Evolutionary conservation across 345 rosid genomes (phyloP), one percentile per base, ranked within the genome.

Genomic region (Aquilaria yunnanensis): DNA sequence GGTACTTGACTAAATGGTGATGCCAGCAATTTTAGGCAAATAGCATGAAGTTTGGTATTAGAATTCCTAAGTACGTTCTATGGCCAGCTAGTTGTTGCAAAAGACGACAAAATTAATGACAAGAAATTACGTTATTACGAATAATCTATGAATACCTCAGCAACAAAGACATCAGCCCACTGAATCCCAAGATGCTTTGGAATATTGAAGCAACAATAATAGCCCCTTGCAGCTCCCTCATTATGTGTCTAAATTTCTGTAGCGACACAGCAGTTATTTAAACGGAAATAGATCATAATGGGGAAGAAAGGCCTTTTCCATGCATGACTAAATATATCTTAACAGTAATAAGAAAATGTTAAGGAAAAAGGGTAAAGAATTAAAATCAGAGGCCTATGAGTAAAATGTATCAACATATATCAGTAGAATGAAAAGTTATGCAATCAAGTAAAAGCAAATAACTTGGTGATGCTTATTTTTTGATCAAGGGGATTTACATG

Each of bases 141-240:
- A 23, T 23, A 23, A 23, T 23, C 34, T 58, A 49, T 65, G 29
- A 62, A 75, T 73, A 90, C 98, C 96, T 86, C 58, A 93, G 77
- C 31, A 93, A 61, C 60, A 93, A 76, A 34, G 97, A 86, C 90
- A 93, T 87, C 61, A 90, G 78, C 66, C 97, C 96, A 61, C 72
- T 84, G 55, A 82, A 75, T 65, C 98, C 98, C 73, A 93, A 68
- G 67, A 90, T 62, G 71, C 83, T 77, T 67, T 90, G 97, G 70
- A 87, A 85, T 69, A 93, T 66, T 9, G 96, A 85, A 65, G 90
- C 90, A 56, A 87, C 78, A 54, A 93, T 85, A 66, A 93, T 86
- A 60, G 98, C 96, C 37, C 98, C 98, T 66, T 93, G 98, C 67
- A 93, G 73, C 71, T 93, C 98, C 74, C 96, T 89, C 98, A 89